These are phyloP conservation scores for Capronia americana DNA, from an alignment of 2,329 filamentous ascomycete species.

Conservation along the genomic window DNA sequence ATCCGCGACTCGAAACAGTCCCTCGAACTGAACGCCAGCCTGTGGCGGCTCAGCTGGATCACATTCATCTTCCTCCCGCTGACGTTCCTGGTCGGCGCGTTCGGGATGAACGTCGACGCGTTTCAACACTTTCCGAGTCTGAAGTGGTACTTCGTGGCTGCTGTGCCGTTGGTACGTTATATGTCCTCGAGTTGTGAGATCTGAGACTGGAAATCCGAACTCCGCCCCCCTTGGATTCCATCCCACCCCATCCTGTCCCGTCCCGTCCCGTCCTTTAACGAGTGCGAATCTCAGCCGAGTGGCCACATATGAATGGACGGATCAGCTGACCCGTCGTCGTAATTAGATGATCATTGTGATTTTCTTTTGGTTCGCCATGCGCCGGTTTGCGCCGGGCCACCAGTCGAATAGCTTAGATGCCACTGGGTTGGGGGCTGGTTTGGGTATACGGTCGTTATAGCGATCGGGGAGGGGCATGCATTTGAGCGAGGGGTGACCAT, in stretches of 20 bases:
- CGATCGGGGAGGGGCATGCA: not conserved
- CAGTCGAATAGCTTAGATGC: not conserved
- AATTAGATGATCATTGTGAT: conserved; percentile 14
- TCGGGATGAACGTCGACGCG: conserved; percentile 52
- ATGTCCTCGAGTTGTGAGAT: not conserved
- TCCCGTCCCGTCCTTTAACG: no score
- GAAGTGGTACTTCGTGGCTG: conserved; percentile 59
- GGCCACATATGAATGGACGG: no score
- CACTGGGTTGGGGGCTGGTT: not conserved
- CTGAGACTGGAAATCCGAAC: no score
- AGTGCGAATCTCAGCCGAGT: no score
- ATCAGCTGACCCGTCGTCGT: not conserved
- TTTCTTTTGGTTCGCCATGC: conserved; percentile 16
- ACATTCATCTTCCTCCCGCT: conserved; percentile 53
- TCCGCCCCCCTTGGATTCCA: no score
- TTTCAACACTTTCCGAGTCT: conserved; percentile 52
- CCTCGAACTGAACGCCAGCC: conserved; percentile 30
- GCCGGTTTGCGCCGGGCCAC: conserved; percentile 12
- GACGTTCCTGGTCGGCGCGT: conserved; percentile 53
- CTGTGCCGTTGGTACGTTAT: conserved; percentile 47
- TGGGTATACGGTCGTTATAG: conserved; percentile 7
- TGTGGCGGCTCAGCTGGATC: conserved; percentile 48
- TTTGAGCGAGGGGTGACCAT: not conserved
- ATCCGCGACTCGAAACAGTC: conserved; percentile 52
- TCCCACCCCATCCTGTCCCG: no score